A percentile compares a stretch with the other conserved stretches of the same genome.
phyloP scores from a whole-genome alignment of 148 eudicot genomes.

The Cornus florida region DNA sequence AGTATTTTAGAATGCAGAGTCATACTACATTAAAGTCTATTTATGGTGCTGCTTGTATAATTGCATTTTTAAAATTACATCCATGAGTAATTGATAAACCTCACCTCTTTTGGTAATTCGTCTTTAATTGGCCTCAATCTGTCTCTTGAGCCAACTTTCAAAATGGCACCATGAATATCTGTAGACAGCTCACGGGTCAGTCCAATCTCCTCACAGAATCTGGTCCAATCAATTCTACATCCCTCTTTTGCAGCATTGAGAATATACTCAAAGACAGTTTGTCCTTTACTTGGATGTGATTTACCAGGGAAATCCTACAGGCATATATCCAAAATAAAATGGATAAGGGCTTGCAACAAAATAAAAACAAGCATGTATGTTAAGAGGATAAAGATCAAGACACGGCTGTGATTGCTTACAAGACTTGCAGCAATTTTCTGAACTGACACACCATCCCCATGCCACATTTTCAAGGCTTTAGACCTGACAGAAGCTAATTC shows the following conservation, averaged over 20 bases:
- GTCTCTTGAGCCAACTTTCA: constrained; percentile 69
- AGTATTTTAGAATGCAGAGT: not conserved
- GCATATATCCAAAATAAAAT: not conserved
- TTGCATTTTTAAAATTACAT: not conserved
- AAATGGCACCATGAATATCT: constrained; percentile 41
- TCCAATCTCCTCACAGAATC: constrained; percentile 62
- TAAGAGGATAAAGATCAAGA: not conserved
- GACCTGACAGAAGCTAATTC: constrained; percentile 60
- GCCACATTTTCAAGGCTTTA: constrained; percentile 88
- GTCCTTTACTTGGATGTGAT: constrained; percentile 76
- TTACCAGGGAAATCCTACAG: constrained; percentile 68
- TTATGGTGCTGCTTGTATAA: not conserved
- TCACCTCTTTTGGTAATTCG: constrained; percentile 78
- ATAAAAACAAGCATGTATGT: not conserved
- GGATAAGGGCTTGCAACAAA: not conserved
- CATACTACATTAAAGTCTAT: not conserved
- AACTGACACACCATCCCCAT: constrained; percentile 56
- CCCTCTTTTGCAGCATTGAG: constrained; percentile 80
- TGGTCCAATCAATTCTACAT: constrained; percentile 58
- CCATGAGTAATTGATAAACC: constrained; percentile 13
- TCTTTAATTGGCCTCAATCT: constrained; percentile 75
- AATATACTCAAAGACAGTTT: constrained; percentile 58
- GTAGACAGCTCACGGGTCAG: constrained; percentile 41
- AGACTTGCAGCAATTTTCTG: constrained; percentile 65
- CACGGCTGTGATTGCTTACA: not conserved